Percentiles rank a stretch among this genome's conserved stretches.
These are phyloP conservation scores for Raffaelea ambrosiae DNA, from an alignment of 2,329 filamentous ascomycete genomes.

Conservation along the genomic window DNA sequence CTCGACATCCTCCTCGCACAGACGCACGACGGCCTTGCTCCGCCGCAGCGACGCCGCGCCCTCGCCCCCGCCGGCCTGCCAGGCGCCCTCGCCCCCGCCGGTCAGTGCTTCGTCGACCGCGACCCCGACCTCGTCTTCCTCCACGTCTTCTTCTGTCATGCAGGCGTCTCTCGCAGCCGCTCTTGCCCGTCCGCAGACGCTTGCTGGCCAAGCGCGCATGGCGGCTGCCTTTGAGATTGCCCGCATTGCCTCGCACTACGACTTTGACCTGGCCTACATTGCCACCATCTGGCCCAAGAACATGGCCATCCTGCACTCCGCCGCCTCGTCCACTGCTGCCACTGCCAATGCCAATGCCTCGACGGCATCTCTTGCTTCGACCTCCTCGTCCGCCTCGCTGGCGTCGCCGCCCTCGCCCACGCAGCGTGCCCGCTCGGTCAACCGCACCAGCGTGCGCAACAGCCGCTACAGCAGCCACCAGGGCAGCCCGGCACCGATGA, in stretches of 20 bases:
- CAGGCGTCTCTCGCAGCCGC: conserved; percentile 1
- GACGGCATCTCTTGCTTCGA: not conserved
- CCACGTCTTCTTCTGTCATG: not conserved
- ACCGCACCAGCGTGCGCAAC: not conserved
- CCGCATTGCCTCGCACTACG: conserved; percentile 45
- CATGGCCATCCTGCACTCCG: conserved; percentile 8
- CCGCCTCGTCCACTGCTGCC: not conserved
- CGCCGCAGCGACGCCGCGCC: conserved; percentile 12
- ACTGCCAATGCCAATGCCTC: too few relatives aligned
- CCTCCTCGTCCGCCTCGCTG: not conserved
- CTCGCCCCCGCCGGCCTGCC: conserved; percentile 19
- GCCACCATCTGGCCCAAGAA: conserved; percentile 47
- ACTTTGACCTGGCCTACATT: conserved; percentile 51
- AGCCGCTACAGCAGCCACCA: conserved; percentile 1
- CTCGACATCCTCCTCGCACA: not conserved
- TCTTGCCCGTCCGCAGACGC: conserved; percentile 11
- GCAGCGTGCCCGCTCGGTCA: not conserved
- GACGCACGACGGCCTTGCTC: not conserved
- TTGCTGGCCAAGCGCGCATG: conserved; percentile 37
- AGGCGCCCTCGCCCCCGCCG: conserved; percentile 16
- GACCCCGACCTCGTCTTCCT: not conserved
- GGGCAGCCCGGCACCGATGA: conserved; percentile 11
- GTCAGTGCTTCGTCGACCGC: conserved; percentile 3
- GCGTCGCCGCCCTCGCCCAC: conserved; percentile 3
- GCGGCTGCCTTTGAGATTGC: conserved; percentile 46